Percentiles rank a stretch among this genome's conserved stretches.
These are phyloP conservation scores for Pseudogymnoascus sp. DNA, from an alignment of 2,329 filamentous ascomycete genomes.

Conservation along the genomic window DNA sequence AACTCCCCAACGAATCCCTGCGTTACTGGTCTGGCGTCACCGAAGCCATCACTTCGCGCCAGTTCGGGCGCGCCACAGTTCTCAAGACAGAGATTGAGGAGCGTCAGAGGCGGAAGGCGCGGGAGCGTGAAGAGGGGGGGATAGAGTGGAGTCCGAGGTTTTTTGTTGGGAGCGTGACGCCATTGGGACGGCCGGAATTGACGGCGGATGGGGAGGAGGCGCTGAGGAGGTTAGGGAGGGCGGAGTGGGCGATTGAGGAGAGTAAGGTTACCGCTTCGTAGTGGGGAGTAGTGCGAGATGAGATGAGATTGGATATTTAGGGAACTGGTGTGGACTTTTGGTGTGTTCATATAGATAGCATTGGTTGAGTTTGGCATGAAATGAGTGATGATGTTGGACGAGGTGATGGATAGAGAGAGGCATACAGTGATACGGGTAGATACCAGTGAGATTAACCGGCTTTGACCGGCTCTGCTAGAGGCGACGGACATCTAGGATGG, in stretches of 20 bases:
- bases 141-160: conserved; percentile 79
- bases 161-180: conserved; percentile 60
- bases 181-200: conserved; percentile 54
- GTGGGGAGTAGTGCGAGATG: not conserved
- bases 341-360: not conserved
- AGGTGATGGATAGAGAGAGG: not conserved
- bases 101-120: conserved; percentile 74
- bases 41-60: conserved; percentile 72
- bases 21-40: conserved; percentile 85
- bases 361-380: not conserved
- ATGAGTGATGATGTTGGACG: not conserved
- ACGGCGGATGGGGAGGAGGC: conserved; percentile 54
- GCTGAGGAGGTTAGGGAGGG: conserved; percentile 48
- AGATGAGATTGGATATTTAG: not conserved
- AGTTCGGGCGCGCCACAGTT: conserved; percentile 75
- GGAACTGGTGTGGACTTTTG: not conserved
- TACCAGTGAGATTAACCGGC: not conserved
- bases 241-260: conserved; percentile 29
- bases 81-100: conserved; percentile 92
- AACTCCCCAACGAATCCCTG: conserved; percentile 84
- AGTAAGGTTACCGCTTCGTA: conserved; percentile 20
- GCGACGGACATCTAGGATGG: not conserved
- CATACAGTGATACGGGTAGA: not conserved
- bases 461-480: not conserved
- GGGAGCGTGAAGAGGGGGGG: conserved; percentile 64